Base-by-base conservation (phyloP, 306 rosid species). In the Albizia julibrissin region DNA sequence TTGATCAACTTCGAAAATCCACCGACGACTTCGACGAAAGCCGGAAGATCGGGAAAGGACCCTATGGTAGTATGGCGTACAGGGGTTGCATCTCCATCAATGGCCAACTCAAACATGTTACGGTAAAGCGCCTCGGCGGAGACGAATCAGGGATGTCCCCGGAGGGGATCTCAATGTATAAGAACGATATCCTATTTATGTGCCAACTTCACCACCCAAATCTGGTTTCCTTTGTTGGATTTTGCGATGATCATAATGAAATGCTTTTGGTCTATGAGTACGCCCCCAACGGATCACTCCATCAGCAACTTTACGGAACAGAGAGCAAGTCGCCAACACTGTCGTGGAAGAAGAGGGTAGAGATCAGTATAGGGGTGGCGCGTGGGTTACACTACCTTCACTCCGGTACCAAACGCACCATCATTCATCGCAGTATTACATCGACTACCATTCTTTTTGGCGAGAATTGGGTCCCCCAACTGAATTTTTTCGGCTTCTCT, bases 351-450 rank as follows among this genome's bases (percentile, higher is more conserved):
- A 67, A 68, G 37, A 47, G 75, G 81, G 52, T 78, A 4, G 47
- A 67, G 3, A 67, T 78, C 14, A 47, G 75, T 47, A 33, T 66
- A 5, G 81, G 75, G 10, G 75, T 61, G 8, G 75, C 67, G 14
- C 34, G n/a, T 31, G 82, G 40, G 12, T 3, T 86, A 26, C 87
- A 83, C 68, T 83, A 80, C 34, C 81, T 83, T 80, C 89, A 86
- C 58, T 10, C 83, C 0, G 87, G 89, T n/a, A 54, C 78, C 52
- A 83, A 77, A 58, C 72, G 74, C 11, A 33, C 33, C 8, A 31
- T 86, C 39, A 5, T 86, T 39, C 79, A 66, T 4, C 7, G 78
- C 31, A 19, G 22, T 26, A 16, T 77, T 16, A 37, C 21, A 12
- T 46, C 37, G 4, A 0, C 5, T 0, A 72, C 0, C 19, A 78